phyloP scores from a whole-genome alignment of 2,329 filamentous ascomycete genomes.

The Diaporthe sp. region DNA sequence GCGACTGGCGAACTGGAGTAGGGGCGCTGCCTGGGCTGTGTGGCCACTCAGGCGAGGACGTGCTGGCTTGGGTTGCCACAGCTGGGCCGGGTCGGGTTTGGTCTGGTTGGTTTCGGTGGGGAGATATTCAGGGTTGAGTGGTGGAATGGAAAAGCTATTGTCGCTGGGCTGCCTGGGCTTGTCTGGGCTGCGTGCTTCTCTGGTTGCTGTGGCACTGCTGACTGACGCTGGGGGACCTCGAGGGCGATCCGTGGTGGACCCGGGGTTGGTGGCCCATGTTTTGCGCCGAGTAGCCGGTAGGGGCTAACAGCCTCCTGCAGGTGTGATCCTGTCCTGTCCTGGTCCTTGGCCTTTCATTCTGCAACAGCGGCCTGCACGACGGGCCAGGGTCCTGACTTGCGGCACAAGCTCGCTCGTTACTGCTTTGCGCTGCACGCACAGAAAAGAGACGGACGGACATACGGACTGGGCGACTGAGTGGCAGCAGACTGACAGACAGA shows the following conservation, averaged over 20 bases:
- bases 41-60: constrained; percentile 11
- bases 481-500: background rate
- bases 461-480: background rate
- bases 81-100: constrained; percentile 10
- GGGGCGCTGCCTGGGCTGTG: constrained; percentile 20
- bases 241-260: constrained; percentile 29
- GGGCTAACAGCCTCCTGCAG: constrained; percentile 28
- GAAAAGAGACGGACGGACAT: background rate
- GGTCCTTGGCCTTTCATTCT: constrained; percentile 26
- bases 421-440: background rate
- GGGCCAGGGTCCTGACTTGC: constrained; percentile 28
- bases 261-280: constrained; percentile 28
- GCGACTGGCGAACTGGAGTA: constrained; percentile 2
- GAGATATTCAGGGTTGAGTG: constrained; percentile 27
- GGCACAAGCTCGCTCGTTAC: background rate
- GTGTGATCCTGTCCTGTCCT: constrained; percentile 17
- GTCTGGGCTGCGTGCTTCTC: constrained; percentile 19
- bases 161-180: constrained; percentile 22
- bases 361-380: constrained; percentile 29
- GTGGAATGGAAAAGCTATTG: constrained; percentile 25
- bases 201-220: constrained; percentile 33
- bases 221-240: constrained; percentile 5
- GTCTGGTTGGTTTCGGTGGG: constrained; percentile 21
- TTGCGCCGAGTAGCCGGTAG: constrained; percentile 31
- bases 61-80: constrained; percentile 27